Base-by-base conservation (phyloP, 2,329 filamentous ascomycete genomes). In the Pseudogymnoascus sp. region DNA sequence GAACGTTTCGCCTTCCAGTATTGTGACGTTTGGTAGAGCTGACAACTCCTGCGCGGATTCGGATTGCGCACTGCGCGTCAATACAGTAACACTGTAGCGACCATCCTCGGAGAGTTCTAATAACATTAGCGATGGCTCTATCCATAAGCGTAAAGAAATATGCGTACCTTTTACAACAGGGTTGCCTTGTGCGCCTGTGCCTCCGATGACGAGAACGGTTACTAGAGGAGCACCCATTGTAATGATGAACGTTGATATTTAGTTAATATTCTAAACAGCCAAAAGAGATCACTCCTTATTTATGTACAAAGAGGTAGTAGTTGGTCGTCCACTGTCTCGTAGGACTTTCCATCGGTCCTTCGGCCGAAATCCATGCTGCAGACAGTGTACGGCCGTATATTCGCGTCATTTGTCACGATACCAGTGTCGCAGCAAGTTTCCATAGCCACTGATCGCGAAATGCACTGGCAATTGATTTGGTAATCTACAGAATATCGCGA, bases 131-230 rank as follows among this genome's bases (percentile, higher is more conserved):
- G 21, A 44, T 2, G 26, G 9, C 6, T 33, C 21, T 19, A 26
- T 26, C n/a, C 50, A 6, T 47, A n/a, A 17, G 17, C 5, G 21
- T 19, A 8, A 33, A 26, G n/a, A 3, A n/a, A 53, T 17, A 21
- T 21, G 9, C 33, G 33, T 38, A 69, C 74, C 73, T 68, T 74
- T 70, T 6, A 76, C 69, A 2, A 77, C 73, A 4, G 73, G 70
- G 6, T 70, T 69, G 9, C 76, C 75, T 67, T 77, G 75, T 57
- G 75, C 76, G 4, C 75, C 75, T 1, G 76, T 77, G 10, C 74
- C 74, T 11, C 76, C 75, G 33, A 77, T 73, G 35, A 75, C 59
- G 75, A 78, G 73, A 87, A 90, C 40, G 78, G 79, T 71, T 81
- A 33, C 23, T 7, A 33, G 50, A 19, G 26, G 26, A 57, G 50